A percentile compares a stretch with the other conserved stretches of the same genome.
Conservation (phyloP, 495 filamentous ascomycete genomes). For the Hyaloscypha finlandica region DNA sequence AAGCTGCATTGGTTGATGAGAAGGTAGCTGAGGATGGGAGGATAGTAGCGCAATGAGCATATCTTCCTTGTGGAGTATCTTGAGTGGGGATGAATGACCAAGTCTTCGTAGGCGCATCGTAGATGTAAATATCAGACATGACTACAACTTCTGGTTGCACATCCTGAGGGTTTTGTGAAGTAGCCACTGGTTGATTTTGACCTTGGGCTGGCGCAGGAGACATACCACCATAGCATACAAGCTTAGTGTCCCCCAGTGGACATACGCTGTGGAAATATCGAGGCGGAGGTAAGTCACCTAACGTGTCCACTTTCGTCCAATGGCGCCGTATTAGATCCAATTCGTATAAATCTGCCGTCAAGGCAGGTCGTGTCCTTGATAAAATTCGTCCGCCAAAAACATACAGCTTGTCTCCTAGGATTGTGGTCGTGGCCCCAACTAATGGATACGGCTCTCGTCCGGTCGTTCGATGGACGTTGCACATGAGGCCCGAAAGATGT, state of each 20-base stretch:
- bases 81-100: conserved; percentile 81
- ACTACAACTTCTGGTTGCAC: conserved; percentile 87
- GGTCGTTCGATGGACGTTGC: conserved; percentile 88
- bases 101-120: conserved; percentile 78
- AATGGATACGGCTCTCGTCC: conserved; percentile 87
- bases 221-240: conserved; percentile 99
- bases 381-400: conserved; percentile 92
- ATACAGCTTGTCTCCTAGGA: conserved; percentile 91
- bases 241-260: conserved; percentile 86
- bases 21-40: conserved; percentile 85
- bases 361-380: conserved; percentile 71
- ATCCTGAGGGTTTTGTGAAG: conserved; percentile 55
- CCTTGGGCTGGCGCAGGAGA: conserved; percentile 64
- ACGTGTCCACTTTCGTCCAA: conserved; percentile 85
- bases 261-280: conserved; percentile 98
- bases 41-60: conserved; percentile 95
- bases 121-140: conserved; percentile 98
- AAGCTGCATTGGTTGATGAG: conserved; percentile 75
- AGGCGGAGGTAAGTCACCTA: conserved; percentile 83
- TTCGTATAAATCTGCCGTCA: conserved; percentile 90
- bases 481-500: conserved; percentile 84
- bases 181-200: conserved; percentile 42
- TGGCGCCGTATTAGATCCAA: conserved; percentile 87
- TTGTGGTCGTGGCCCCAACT: conserved; percentile 93
- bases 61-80: conserved; percentile 88